These are phyloP conservation scores for Stropharia rugosoannulata DNA, from an alignment of 768 basidiomycete genomes.

Conservation along the genomic window DNA sequence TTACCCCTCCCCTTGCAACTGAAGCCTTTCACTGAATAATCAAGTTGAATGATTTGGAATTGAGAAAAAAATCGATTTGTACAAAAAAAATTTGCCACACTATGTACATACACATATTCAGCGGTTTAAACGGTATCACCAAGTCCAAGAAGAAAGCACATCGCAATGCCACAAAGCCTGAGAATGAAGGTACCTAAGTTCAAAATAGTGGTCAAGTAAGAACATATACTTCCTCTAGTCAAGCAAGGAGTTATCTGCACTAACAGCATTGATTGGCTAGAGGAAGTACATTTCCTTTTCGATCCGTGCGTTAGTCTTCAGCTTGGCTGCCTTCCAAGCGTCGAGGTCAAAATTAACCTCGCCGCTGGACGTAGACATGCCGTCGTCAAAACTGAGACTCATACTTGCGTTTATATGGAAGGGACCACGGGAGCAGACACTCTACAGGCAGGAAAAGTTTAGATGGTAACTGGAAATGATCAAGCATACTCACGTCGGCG, in stretches of 20 bases:
- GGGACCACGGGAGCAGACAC: slow-evolving; percentile 19
- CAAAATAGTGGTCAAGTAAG: neutral
- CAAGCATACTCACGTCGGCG: slow-evolving; percentile 18
- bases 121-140: neutral
- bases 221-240: slow-evolving; percentile 2
- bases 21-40: no score
- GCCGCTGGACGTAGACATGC: slow-evolving; percentile 9
- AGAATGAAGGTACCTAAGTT: neutral
- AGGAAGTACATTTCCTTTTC: slow-evolving; percentile 21
- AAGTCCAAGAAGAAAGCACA: no score
- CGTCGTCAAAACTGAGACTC: slow-evolving; percentile 11
- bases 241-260: neutral
- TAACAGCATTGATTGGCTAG: neutral
- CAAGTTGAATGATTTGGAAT: neutral
- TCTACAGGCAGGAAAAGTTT: neutral
- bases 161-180: neutral
- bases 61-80: neutral
- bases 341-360: slow-evolving; percentile 10
- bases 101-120: neutral
- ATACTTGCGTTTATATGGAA: slow-evolving; percentile 15
- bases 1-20: no score
- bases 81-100: no score
- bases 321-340: slow-evolving; percentile 14
- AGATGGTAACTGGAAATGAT: neutral
- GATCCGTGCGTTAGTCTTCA: slow-evolving; percentile 7